Evolutionary conservation across 2,329 filamentous ascomycete genomes (phyloP), one percentile per base, ranked within the genome.

Genomic region (Rachicladosporium sp.): DNA sequence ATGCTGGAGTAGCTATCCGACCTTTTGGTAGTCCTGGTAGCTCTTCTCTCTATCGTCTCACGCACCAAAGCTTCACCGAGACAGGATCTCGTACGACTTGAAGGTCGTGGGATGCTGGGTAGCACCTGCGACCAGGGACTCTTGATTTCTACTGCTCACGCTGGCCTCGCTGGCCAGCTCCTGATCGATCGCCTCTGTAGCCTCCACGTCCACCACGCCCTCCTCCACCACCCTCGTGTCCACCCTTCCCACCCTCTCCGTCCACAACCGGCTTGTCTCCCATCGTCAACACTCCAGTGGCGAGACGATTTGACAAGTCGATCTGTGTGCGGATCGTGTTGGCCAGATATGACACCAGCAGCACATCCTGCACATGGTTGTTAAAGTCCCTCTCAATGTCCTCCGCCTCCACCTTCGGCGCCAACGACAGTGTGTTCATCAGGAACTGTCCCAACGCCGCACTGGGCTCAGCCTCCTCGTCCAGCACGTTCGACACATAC

Each of bases 311-410:
- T 49, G 88, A 93, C 43, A 98, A 78, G 59, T 96, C 91, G 69
- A 98, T 95, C 71, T 98, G 91, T 52, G 89, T 96, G 64, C 89
- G 86, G 67, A 96, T 94, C 50, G 87, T 95, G 74, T 96, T 98
- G 62, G 91, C 87, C 49, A 98, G 76, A 71, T 98, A 98, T 51
- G 87, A 93, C 55, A 98, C 88, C 64, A 96, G 88, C 50, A 98
- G 79, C 45, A 98, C 88, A 63, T 98, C 91, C 70, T 98, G 91
- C 65, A 98, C 87, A 70, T 98, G 91, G 72, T 93, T 94, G 78
- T 98, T 98, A 77, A 98, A 98, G 71, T 96, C 88, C 60, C 82
- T 76, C 73, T 98, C 91, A 59, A 98, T 88, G 61, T 93, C 82
- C 46, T 78, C 74, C 30, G 81, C 71, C 56, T 94, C 85, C 45